Percentiles rank a stretch among this genome's conserved stretches.
Evolutionary conservation across 2,329 filamentous ascomycete genomes (phyloP).

Genomic region (Cladosporium sp.): DNA sequence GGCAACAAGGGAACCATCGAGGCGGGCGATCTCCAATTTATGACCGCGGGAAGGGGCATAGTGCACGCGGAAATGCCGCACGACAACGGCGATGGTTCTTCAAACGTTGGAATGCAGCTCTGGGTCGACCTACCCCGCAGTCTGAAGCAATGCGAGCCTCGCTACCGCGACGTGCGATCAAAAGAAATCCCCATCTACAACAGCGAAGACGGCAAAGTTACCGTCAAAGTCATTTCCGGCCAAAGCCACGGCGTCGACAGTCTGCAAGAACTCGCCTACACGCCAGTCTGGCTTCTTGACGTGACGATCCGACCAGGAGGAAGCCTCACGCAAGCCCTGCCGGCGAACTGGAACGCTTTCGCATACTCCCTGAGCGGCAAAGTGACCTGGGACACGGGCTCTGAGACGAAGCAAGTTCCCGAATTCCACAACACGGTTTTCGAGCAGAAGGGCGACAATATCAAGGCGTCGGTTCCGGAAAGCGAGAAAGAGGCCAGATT

Average conservation of each 20-base stretch:
- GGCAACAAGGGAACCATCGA: constrained; percentile 79
- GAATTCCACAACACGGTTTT: constrained; percentile 90
- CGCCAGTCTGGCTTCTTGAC: constrained; percentile 94
- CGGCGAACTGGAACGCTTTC: constrained; percentile 82
- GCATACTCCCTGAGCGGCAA: constrained; percentile 77
- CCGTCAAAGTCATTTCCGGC: constrained; percentile 86
- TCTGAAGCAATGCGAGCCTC: constrained; percentile 82
- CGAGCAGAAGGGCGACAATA: constrained; percentile 68
- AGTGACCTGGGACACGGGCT: constrained; percentile 56
- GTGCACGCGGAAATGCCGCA: constrained; percentile 95
- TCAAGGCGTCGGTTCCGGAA: constrained; percentile 66
- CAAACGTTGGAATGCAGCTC: constrained; percentile 84
- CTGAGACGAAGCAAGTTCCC: constrained; percentile 49
- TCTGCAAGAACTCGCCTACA: constrained; percentile 87
- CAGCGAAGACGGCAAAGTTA: constrained; percentile 66
- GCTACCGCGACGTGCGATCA: constrained; percentile 80
- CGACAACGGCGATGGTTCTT: constrained; percentile 66
- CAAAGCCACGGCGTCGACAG: constrained; percentile 78
- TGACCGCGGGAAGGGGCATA: constrained; percentile 89
- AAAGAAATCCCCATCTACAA: constrained; percentile 73
- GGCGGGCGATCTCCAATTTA: constrained; percentile 91
- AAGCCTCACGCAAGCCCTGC: constrained; percentile 67
- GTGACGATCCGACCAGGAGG: constrained; percentile 76
- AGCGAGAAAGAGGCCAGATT: constrained; percentile 56
- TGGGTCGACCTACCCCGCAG: constrained; percentile 87